Base-by-base conservation (phyloP, 1,284 basidiomycete genomes). In the Moesziomyces sp. region DNA sequence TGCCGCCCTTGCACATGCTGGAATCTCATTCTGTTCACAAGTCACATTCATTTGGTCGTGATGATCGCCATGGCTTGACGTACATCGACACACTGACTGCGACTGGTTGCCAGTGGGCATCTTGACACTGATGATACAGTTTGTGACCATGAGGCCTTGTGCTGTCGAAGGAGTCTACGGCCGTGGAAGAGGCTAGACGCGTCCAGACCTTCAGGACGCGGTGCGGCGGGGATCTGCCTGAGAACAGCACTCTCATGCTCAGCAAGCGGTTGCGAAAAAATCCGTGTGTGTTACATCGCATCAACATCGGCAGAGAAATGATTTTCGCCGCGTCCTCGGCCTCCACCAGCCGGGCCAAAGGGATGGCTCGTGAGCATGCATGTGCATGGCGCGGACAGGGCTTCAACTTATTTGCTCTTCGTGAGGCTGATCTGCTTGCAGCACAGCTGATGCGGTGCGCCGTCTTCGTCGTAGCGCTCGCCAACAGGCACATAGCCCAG, bases 381-480 rank as follows among this genome's bases (percentile, higher is more conserved):
- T 33, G 10, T 33, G 30, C 11, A 33, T 28, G 26, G 26, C 6
- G 26, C 26, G 26, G 26, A 26, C 26, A 13, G 30, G 30, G 10
- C 30, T 33, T 3, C 19, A 23, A n/a, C 19, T 26, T 13, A 35
- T 46, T 13, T 28, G 21, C 33, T 30, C 46, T 46, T 63, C 13
- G 52, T 19, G 0, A 72, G 49, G 43, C 60, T 63, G 21, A 68
- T 51, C 28, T 70, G 58, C 54, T 74, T 74, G 57, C 52, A 66
- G 38, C 66, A 70, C 16, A 74, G 54, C 50, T 70, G 58, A 35
- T 74, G 72, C 28, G 72, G 67, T 19, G 62, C 66, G 23, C 72
- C 72, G 21, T 74, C 72, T 24, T 74, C 72, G 33, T 63, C 62
- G 44, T 70, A 74, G 8, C 50, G 33, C 3, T 74, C 72, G 35